These are phyloP conservation scores for Suhomyces chickasaworum DNA, from an alignment of 1,139 yeast species.

Conservation along the genomic window DNA sequence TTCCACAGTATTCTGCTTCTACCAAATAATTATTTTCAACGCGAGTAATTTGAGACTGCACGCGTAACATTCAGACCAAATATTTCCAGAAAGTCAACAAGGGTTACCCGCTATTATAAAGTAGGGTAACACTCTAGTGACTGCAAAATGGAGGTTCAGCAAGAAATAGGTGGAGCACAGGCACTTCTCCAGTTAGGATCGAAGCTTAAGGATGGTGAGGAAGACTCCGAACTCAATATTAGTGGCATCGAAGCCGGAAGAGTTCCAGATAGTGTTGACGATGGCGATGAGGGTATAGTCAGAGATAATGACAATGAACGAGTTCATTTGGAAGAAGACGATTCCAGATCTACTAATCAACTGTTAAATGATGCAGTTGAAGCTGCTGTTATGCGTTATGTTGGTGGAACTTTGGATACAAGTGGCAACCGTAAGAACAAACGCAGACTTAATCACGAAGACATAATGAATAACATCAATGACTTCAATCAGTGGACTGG, in stretches of 20 bases:
- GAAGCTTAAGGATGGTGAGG: constrained; percentile 28
- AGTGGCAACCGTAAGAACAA: constrained; percentile 11
- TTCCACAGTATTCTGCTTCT: no score
- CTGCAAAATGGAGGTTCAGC: constrained; percentile 37
- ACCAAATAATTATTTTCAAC: not conserved
- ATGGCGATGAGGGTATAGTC: constrained; percentile 13
- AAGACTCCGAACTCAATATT: constrained; percentile 12
- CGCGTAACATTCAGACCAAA: constrained; percentile 2
- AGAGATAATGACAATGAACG: constrained; percentile 14
- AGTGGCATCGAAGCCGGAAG: constrained; percentile 10
- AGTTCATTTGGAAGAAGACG: constrained; percentile 23
- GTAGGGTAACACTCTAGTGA: constrained; percentile 19
- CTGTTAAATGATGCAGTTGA: constrained; percentile 58
- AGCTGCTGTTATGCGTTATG: constrained; percentile 75
- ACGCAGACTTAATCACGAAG: constrained; percentile 18
- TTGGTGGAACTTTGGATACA: constrained; percentile 56
- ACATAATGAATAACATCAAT: constrained; percentile 19
- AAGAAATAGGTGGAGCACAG: constrained; percentile 50
- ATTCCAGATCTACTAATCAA: constrained; percentile 36
- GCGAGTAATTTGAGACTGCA: not conserved
- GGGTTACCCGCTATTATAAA: constrained; percentile 20
- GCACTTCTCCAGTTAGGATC: constrained; percentile 47
- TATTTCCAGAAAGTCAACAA: constrained; percentile 8
- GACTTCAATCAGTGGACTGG: constrained; percentile 57
- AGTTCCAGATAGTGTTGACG: constrained; percentile 12